These are phyloP conservation scores for Rhizopogon sp. DNA, from an alignment of 768 basidiomycete species.

Conservation along the genomic window DNA sequence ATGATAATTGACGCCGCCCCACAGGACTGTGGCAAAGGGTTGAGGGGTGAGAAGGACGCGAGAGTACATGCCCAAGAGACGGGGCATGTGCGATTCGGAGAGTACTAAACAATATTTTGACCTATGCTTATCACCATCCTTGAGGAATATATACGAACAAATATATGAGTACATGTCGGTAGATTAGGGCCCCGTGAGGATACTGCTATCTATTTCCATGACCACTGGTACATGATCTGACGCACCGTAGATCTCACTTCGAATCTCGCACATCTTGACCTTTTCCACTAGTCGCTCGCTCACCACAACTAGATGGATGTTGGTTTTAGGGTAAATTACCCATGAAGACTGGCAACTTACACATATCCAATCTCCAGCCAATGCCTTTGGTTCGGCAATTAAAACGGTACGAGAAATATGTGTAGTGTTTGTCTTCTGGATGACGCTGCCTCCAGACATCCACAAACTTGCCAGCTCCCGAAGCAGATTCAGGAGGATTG, in stretches of 20 bases:
- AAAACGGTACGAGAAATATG: conserved; percentile 82
- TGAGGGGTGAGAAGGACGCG: conserved; percentile 94
- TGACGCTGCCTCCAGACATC: conserved; percentile 79
- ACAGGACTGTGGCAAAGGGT: conserved; percentile 74
- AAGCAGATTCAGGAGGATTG: conserved; percentile 36
- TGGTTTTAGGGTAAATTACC: conserved; percentile 2
- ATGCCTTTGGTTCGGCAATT: conserved; percentile 75
- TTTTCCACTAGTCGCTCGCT: conserved; percentile 63
- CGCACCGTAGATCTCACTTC: conserved; percentile 80
- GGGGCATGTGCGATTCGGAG: conserved; percentile 81
- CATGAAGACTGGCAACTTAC: conserved; percentile 35
- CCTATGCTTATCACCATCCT: neutral
- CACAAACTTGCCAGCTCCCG: conserved; percentile 47
- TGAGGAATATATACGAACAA: neutral
- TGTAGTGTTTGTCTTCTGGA: conserved; percentile 67
- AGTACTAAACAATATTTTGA: conserved; percentile 45
- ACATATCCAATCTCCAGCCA: conserved; percentile 87
- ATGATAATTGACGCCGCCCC: conserved; percentile 3
- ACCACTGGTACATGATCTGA: conserved; percentile 84
- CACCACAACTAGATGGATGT: conserved; percentile 52
- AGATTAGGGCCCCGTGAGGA: conserved; percentile 18
- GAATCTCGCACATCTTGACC: conserved; percentile 81
- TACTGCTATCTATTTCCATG: conserved; percentile 58
- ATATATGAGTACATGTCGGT: neutral
- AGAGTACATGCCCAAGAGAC: conserved; percentile 83